These are phyloP conservation scores for Globisporangium cystogenes DNA, from an alignment of 352 stramenopile genomes.

Conservation along the genomic window DNA sequence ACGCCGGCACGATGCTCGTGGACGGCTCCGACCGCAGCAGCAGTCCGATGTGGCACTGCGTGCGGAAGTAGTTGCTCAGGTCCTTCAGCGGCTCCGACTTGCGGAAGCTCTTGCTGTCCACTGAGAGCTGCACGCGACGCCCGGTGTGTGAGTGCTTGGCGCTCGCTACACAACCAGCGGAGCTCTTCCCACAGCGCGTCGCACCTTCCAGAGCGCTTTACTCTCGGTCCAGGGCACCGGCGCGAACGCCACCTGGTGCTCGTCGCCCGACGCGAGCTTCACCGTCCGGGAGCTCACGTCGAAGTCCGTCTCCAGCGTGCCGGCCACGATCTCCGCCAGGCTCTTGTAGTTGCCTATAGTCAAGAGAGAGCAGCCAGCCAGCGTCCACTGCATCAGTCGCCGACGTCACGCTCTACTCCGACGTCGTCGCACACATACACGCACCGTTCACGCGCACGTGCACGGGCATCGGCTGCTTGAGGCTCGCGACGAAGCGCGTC, in stretches of 20 bases:
- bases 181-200: not conserved
- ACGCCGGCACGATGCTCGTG: conserved; percentile 93
- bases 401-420: too few species aligned
- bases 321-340: conserved; percentile 75
- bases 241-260: conserved; percentile 42
- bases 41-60: conserved; percentile 82
- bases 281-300: conserved; percentile 48
- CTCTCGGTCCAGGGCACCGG: conserved; percentile 63
- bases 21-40: conserved; percentile 94
- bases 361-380: too few species aligned
- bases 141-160: not conserved
- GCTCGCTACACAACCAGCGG: too few species aligned
- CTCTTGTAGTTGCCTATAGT: conserved; percentile 59
- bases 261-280: conserved; percentile 48
- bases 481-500: conserved; percentile 63
- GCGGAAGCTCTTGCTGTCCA: conserved; percentile 78
- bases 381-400: not conserved
- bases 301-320: conserved; percentile 67
- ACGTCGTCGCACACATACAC: too few species aligned
- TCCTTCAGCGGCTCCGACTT: conserved; percentile 84
- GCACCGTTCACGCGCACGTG: conserved; percentile 85
- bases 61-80: conserved; percentile 92
- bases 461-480: conserved; percentile 73
- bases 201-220: conserved; percentile 73
- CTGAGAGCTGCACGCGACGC: conserved; percentile 27